Evolutionary conservation across 2,329 filamentous ascomycete species (phyloP), one percentile per base, ranked within the genome.

Genomic region (Diaporthe ampelina): DNA sequence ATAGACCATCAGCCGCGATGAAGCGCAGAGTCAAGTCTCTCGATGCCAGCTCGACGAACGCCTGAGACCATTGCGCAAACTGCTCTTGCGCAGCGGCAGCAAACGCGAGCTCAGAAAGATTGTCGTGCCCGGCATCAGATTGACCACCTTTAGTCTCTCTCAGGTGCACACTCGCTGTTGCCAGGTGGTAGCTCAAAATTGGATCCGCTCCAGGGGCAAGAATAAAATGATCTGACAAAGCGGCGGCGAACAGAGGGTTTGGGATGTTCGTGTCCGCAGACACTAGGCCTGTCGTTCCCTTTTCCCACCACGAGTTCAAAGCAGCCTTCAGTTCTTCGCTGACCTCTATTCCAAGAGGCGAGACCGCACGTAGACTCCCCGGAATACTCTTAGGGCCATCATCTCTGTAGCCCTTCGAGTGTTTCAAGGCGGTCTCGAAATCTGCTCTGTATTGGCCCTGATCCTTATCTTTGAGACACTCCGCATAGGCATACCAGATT

Each of bases 101-200:
- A 11, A 67, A 15, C 4, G 17, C 48, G 9, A 48, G 19, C 52
- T 15, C 50, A 19, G 26, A 32, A 45, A 19, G 26, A 26, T 10
- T 24, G 43, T 11, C 74, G 32, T 71, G 37, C 1, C 65, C 59
- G 2, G 76, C 59, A 5, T 75, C 59, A 1, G 80, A 77, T 9
- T 79, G 79, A 32, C 88, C 78, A 0, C 86, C 85, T 1, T 86
- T 88, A 0, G 76, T 69, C 5, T 83, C 78, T 0, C 81, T 76
- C 1, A 88, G 80, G 0, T 82, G 78, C 2, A 83, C 82, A 74
- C 83, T 85, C 3, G 85, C 87, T 0, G 84, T 81, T 2, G 88
- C 87, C n/a, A 92, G 83, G 79, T 92, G 90, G 73, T 89, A 92
- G 1, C 89, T 87, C 8, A 87, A 77, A 0, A 91, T 75, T 0